These are phyloP conservation scores for Solanum phureja DNA, from an alignment of 257 asterid species.

Conservation along the genomic window DNA sequence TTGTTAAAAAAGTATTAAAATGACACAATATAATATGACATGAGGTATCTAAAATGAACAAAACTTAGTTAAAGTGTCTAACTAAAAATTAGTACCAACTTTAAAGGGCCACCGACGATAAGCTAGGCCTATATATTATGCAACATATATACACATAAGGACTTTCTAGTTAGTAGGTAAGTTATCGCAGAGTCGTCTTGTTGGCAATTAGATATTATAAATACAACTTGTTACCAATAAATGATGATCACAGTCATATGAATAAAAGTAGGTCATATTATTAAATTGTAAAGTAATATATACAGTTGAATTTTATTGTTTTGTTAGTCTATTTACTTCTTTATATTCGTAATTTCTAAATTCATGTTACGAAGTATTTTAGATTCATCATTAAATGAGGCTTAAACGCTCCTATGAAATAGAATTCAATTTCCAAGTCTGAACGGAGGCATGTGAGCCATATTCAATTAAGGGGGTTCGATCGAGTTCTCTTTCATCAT, in stretches of 20 bases:
- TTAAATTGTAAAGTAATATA: background rate
- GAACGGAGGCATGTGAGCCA: too few relatives aligned
- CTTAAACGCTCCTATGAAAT: too few relatives aligned
- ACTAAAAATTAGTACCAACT: fast-evolving
- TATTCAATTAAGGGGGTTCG: too few relatives aligned
- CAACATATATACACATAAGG: background rate
- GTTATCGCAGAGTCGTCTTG: background rate
- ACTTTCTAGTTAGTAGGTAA: background rate
- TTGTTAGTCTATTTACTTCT: fast-evolving
- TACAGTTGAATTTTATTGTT: background rate
- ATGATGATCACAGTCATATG: background rate
- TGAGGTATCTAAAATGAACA: fast-evolving
- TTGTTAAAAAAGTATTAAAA: too few relatives aligned
- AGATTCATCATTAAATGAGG: fast-evolving
- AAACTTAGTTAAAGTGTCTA: too few relatives aligned
- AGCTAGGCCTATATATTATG: too few relatives aligned
- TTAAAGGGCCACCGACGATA: too few relatives aligned
- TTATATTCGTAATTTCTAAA: background rate
- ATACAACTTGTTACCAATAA: background rate
- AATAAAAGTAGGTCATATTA: background rate
- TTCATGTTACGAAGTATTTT: background rate
- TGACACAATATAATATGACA: fast-evolving
- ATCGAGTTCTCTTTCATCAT: too few relatives aligned
- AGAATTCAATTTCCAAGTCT: too few relatives aligned
- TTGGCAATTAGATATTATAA: background rate